Base-by-base conservation (phyloP, 2,329 filamentous ascomycete species). In the Curvularia verruculosa region DNA sequence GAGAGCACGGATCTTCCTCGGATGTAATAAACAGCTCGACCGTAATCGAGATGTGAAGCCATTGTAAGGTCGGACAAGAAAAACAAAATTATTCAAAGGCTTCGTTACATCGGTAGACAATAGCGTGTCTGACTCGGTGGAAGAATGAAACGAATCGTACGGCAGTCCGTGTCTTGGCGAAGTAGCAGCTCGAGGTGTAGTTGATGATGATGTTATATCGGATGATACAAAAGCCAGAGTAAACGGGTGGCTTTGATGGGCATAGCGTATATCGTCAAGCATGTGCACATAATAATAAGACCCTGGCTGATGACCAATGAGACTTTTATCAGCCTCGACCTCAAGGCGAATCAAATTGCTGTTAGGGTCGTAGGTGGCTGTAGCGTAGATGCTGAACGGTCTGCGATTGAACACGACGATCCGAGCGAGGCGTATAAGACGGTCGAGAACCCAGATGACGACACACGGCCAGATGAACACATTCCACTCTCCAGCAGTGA, bases 241-340 rank as follows among this genome's bases (percentile, higher is more conserved):
- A 63, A 84, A 84, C 0, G 82, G 82, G 58, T 84, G 82, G 52
- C 77, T 84, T 53, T 84, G 72, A 31, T 73, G 67, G 5, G 66
- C 79, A 72, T 80, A 84, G 2, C 80, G 75, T 8, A 74, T 73
- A 13, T 79, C 69, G 18, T 75, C 73, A 4, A 79, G 69, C 0
- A 80, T 75, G 52, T 84, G 82, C 9, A 84, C 66, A 56, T 80
- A 83, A 61, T 82, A 84, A 62, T 83, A 82, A 9, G 79, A 75
- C 10, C 82, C 82, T 3, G 82, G 78, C 1, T 67, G 68, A 1
- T 80, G 75, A 9, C 65, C 66, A 5, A 80, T 59, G 0, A 67
- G 59, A 9, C 54, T 65, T 1, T 76, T 73, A 0, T 68, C 73
- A 1, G 75, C 75, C 0, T 73, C 72, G 1, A 83, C 68, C 37